Evolutionary conservation across 1,139 yeast genomes (phyloP).

Genomic region (Geotrichum carabidarum): DNA sequence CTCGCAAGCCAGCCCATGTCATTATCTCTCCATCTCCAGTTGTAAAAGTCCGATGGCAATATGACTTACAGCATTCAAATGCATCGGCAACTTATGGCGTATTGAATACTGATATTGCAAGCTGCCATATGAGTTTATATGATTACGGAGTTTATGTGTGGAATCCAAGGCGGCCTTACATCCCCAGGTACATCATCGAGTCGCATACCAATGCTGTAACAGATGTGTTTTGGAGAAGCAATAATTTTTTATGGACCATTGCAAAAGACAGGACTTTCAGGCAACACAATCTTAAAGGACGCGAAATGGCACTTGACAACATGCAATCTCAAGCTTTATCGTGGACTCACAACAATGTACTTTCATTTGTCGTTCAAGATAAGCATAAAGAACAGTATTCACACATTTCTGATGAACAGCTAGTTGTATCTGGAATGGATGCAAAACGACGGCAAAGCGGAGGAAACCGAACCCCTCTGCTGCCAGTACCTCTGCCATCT

Average conservation of each 20-base stretch:
- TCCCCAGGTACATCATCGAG: slow-evolving; percentile 66
- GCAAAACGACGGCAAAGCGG: slow-evolving; percentile 13
- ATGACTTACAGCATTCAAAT: slow-evolving; percentile 27
- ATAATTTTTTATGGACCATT: slow-evolving; percentile 48
- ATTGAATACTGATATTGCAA: slow-evolving; percentile 53
- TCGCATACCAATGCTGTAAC: slow-evolving; percentile 49
- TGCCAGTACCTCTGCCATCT: neutral
- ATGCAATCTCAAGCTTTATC: slow-evolving; percentile 50
- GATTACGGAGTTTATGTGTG: slow-evolving; percentile 72
- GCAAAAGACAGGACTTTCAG: slow-evolving; percentile 51
- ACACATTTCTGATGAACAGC: slow-evolving; percentile 11
- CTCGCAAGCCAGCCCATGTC: slow-evolving; percentile 59
- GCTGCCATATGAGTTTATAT: slow-evolving; percentile 64
- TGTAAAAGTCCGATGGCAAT: slow-evolving; percentile 65
- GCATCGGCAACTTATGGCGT: slow-evolving; percentile 22
- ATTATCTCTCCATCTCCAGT: slow-evolving; percentile 72
- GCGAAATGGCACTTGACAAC: slow-evolving; percentile 51
- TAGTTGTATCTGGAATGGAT: neutral
- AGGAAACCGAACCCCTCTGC: slow-evolving; percentile 9
- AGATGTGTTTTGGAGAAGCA: slow-evolving; percentile 48
- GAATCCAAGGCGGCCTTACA: slow-evolving; percentile 64
- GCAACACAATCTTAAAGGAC: slow-evolving; percentile 51
- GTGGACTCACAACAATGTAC: slow-evolving; percentile 53
- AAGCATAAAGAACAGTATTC: slow-evolving; percentile 26
- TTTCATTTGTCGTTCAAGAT: slow-evolving; percentile 53